Conservation (phyloP, 73 alveolate species). For the Symbiodinium pilosum region DNA sequence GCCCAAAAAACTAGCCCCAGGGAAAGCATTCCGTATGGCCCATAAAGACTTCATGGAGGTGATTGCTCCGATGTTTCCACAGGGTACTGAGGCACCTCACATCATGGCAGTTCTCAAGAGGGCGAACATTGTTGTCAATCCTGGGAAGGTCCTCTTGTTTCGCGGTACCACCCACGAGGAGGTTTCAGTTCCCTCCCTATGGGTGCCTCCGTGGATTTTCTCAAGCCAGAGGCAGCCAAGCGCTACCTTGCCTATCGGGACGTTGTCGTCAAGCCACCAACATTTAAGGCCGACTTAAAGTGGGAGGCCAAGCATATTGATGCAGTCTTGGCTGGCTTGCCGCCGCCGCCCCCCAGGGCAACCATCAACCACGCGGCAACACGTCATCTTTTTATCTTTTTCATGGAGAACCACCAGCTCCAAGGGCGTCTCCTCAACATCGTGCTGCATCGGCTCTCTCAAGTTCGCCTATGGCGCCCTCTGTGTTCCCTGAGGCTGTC, state of each 20-base stretch:
- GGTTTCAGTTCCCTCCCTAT: background rate
- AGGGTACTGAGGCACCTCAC: background rate
- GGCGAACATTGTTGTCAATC: background rate
- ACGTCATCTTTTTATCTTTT: no score
- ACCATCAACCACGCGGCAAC: no score
- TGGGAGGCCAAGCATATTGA: background rate
- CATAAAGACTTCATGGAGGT: background rate
- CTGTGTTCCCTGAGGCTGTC: no score
- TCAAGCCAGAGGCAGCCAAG: background rate
- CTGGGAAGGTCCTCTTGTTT: background rate
- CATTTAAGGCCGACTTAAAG: background rate
- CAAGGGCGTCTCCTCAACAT: no score
- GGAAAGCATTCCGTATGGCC: no score
- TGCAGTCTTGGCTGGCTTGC: background rate
- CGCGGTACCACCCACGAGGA: background rate
- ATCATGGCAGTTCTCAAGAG: background rate
- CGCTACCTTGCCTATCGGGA: background rate
- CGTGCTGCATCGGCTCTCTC: no score
- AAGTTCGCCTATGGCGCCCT: no score
- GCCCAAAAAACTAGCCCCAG: no score
- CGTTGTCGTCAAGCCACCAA: background rate
- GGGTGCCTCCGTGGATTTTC: background rate
- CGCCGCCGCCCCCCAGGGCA: background rate
- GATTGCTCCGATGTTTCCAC: background rate
- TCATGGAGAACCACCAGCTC: no score